Percentiles rank a stretch among this genome's conserved stretches.
These are phyloP conservation scores for Ganoderma boninense DNA, from an alignment of 1,284 basidiomycete genomes.

Conservation along the genomic window DNA sequence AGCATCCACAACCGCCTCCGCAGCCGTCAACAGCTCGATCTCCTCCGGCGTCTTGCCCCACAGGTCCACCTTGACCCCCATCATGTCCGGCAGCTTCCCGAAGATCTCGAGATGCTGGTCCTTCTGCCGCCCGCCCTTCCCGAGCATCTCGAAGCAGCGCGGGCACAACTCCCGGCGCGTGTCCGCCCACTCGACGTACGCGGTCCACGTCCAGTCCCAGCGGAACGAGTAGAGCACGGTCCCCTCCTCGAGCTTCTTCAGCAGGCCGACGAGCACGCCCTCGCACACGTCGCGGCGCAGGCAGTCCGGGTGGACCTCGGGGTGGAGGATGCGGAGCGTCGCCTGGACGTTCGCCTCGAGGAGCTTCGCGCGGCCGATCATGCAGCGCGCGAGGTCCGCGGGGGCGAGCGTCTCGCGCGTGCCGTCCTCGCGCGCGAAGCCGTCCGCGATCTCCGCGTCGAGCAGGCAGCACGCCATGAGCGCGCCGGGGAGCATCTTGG, in stretches of 20 bases:
- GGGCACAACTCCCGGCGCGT: slow-evolving; percentile 21
- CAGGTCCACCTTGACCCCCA: slow-evolving; percentile 19
- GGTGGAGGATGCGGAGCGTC: slow-evolving; percentile 12
- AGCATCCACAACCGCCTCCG: not conserved
- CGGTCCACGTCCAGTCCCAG: slow-evolving; percentile 16
- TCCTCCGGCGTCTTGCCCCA: slow-evolving; percentile 4
- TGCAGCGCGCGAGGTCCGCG: slow-evolving; percentile 20
- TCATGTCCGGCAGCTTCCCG: slow-evolving; percentile 15
- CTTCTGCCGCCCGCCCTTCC: slow-evolving; percentile 15
- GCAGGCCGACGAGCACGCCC: slow-evolving; percentile 13
- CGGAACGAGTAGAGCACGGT: slow-evolving; percentile 15
- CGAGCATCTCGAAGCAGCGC: slow-evolving; percentile 19
- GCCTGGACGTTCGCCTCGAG: slow-evolving; percentile 19
- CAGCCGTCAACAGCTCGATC: not conserved
- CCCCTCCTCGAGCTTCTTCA: slow-evolving; percentile 30
- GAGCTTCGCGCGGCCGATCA: slow-evolving; percentile 18
- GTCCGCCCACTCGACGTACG: slow-evolving; percentile 18
- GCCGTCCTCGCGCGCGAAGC: slow-evolving; percentile 26
- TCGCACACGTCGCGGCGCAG: slow-evolving; percentile 5
- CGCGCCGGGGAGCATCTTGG: slow-evolving; percentile 18
- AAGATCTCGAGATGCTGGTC: slow-evolving; percentile 15
- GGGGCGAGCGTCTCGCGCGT: slow-evolving; percentile 15
- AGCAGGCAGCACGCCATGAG: slow-evolving; percentile 25
- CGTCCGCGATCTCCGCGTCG: slow-evolving; percentile 16
- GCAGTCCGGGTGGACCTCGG: not conserved